phyloP scores from a whole-genome alignment of 2,329 filamentous ascomycete genomes.

The Stenocarpella maydis region DNA sequence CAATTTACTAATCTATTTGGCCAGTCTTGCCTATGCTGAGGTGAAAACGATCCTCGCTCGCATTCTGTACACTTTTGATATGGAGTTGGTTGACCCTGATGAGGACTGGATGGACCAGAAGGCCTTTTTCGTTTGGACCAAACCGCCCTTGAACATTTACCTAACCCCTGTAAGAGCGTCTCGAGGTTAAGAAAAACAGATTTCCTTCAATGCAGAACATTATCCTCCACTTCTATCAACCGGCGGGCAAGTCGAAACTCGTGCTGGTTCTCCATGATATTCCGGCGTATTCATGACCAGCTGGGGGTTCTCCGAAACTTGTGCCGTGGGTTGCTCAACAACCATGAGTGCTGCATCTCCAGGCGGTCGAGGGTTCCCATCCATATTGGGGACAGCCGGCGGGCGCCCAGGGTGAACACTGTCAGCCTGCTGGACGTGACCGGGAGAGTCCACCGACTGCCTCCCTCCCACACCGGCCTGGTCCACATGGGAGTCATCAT shows the following conservation, averaged over 20 bases:
- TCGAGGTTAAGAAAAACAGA: background rate
- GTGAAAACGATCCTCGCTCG: slow-evolving; percentile 58
- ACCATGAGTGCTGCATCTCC: background rate
- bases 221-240: background rate
- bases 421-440: background rate
- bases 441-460: background rate
- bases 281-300: background rate
- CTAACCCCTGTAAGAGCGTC: slow-evolving; percentile 43
- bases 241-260: background rate
- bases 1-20: background rate
- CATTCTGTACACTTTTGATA: slow-evolving; percentile 59
- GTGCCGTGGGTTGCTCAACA: background rate
- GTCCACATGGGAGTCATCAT: background rate
- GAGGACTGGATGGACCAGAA: slow-evolving; percentile 51
- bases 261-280: background rate
- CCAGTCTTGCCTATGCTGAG: slow-evolving; percentile 58
- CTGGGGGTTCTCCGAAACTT: background rate
- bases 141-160: slow-evolving; percentile 47
- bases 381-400: background rate
- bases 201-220: background rate
- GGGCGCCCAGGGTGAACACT: background rate
- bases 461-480: background rate
- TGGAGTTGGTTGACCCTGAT: slow-evolving; percentile 49
- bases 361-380: background rate
- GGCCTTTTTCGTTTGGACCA: slow-evolving; percentile 51